These are phyloP conservation scores for Psilocybe azurescens DNA, from an alignment of 768 basidiomycete genomes.

Conservation along the genomic window DNA sequence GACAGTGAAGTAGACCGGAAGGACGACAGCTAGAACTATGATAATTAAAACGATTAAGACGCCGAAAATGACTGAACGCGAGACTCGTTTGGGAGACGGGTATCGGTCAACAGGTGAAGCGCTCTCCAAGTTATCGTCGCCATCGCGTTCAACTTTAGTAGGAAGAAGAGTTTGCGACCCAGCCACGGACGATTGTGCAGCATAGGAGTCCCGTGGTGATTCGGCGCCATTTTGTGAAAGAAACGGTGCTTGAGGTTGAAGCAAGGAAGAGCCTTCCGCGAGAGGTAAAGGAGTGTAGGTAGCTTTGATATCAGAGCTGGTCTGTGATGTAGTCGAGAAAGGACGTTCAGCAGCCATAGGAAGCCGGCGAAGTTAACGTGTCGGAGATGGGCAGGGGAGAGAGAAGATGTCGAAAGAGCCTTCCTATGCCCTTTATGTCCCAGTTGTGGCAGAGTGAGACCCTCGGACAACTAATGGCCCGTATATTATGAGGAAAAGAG, in stretches of 20 bases:
- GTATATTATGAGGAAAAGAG: neutral
- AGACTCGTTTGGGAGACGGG: neutral
- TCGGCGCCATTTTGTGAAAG: constrained; percentile 6
- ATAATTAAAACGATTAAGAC: constrained; percentile 24
- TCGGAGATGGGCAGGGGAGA: neutral
- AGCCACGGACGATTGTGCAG: constrained; percentile 1
- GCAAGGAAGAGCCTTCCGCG: constrained; percentile 17
- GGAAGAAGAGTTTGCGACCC: constrained; percentile 2
- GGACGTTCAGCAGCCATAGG: constrained; percentile 5
- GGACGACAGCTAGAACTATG: constrained; percentile 33
- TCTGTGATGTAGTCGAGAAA: constrained; percentile 1
- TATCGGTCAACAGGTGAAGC: neutral
- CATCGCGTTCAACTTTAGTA: neutral
- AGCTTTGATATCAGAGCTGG: constrained; percentile 18
- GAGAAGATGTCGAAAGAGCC: neutral
- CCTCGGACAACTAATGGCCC: too few species aligned
- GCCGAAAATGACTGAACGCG: constrained; percentile 7
- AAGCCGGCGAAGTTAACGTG: neutral
- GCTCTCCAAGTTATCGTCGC: neutral
- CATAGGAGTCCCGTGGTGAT: constrained; percentile 23
- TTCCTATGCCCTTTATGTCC: neutral
- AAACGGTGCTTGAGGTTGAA: constrained; percentile 24
- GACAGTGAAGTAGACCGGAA: constrained; percentile 40
- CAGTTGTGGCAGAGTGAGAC: too few species aligned
- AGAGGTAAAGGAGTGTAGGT: constrained; percentile 27